phyloP scores from a whole-genome alignment of 345 rosid species.

The Aquilaria sinensis region DNA sequence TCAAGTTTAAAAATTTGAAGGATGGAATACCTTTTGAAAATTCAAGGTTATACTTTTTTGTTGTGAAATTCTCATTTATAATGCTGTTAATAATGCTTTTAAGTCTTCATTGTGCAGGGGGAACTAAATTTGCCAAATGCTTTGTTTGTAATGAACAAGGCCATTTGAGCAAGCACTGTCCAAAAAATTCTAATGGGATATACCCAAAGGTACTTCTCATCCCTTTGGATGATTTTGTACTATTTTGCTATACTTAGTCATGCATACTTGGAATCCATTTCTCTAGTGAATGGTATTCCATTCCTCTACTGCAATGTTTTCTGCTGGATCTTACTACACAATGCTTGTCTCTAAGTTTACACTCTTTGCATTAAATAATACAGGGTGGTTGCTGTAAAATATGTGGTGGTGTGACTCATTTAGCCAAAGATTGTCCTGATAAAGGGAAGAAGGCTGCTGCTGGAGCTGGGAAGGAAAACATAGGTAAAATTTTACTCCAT shows the following conservation, averaged over 20 bases:
- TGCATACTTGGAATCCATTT: not conserved
- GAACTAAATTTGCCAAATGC: slow-evolving; percentile 85
- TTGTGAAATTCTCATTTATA: not conserved
- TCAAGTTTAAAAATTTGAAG: not conserved
- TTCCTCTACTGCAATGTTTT: not conserved
- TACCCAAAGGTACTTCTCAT: slow-evolving; percentile 73
- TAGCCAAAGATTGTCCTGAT: slow-evolving; percentile 87
- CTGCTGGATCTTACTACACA: slow-evolving; percentile 1
- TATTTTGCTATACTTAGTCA: not conserved
- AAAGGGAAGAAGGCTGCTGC: slow-evolving; percentile 35
- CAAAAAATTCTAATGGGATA: slow-evolving; percentile 73
- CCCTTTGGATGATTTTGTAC: not conserved
- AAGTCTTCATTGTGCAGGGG: slow-evolving; percentile 43
- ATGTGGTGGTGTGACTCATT: slow-evolving; percentile 91
- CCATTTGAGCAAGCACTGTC: slow-evolving; percentile 92
- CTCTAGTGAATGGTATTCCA: not conserved
- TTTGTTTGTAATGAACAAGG: slow-evolving; percentile 77
- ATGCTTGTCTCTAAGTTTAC: not conserved
- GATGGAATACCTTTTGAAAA: not conserved
- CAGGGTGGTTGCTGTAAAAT: slow-evolving; percentile 94
- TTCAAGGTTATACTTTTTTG: not conserved
- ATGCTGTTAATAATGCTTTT: slow-evolving; percentile 8
- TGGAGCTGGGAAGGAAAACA: slow-evolving; percentile 7
- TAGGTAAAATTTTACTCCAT: too few species aligned
- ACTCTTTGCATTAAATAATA: not conserved